Conservation (phyloP, 2,329 filamentous ascomycete species). For the Phyllosticta capitalensis region DNA sequence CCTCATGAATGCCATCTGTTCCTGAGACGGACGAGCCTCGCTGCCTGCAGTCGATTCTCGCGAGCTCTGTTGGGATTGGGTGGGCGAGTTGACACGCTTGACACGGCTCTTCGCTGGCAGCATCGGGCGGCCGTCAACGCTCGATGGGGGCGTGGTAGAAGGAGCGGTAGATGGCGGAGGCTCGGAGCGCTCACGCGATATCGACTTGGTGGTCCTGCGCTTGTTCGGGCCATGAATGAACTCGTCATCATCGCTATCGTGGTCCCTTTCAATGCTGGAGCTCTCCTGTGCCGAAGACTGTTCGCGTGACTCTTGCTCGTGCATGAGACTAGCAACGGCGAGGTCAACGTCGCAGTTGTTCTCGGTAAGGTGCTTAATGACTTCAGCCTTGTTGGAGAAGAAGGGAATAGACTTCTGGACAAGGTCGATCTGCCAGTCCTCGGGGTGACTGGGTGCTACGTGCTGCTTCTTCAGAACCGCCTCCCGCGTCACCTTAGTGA, state of each 20-base stretch:
- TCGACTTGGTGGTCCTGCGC: conserved; percentile 10
- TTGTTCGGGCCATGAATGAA: conserved; percentile 40
- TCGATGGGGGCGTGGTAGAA: neutral
- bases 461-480: conserved; percentile 28
- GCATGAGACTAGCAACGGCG: conserved; percentile 44
- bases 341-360: conserved; percentile 45
- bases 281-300: conserved; percentile 36
- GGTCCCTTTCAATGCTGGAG: conserved; percentile 43
- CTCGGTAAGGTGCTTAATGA: conserved; percentile 44
- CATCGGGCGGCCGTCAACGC: neutral
- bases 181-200: neutral
- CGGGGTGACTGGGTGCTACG: conserved; percentile 32
- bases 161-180: neutral
- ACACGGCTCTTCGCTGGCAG: conserved; percentile 2
- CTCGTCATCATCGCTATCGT: conserved; percentile 41
- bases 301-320: conserved; percentile 32
- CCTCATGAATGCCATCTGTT: neutral
- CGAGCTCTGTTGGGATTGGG: neutral
- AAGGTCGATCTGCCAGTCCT: conserved; percentile 47
- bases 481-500: conserved; percentile 29
- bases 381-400: conserved; percentile 39
- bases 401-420: conserved; percentile 44
- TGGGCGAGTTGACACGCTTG: neutral
- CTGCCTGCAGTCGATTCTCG: neutral
- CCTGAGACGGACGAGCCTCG: neutral